Conservation (phyloP, 495 filamentous ascomycete genomes). For the Aspergillus nanangensis region DNA sequence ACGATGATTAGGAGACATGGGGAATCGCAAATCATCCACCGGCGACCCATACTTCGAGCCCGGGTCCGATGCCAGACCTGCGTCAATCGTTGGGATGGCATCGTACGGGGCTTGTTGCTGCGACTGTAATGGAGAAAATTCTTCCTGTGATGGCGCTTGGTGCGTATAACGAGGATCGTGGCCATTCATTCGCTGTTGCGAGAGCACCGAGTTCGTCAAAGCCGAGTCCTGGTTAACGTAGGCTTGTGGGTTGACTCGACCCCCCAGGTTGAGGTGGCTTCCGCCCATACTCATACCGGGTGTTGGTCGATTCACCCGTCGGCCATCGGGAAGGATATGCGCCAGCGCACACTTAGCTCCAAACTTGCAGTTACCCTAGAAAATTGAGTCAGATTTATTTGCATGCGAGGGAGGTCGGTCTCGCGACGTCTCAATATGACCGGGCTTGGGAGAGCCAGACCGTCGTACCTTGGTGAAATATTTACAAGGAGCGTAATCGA, state of each 20-base stretch:
- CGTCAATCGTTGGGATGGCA: constrained; percentile 71
- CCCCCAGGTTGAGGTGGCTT: constrained; percentile 62
- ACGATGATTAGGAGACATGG: constrained; percentile 64
- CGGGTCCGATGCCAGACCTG: constrained; percentile 68
- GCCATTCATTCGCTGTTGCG: constrained; percentile 58
- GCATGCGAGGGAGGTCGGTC: neutral
- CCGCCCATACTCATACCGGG: constrained; percentile 37
- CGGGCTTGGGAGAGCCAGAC: neutral
- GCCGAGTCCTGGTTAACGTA: constrained; percentile 67
- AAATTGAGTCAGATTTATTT: constrained; percentile 1
- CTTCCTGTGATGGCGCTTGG: constrained; percentile 35
- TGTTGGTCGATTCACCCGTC: constrained; percentile 70
- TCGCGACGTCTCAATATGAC: neutral
- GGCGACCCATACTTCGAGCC: constrained; percentile 88
- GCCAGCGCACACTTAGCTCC: constrained; percentile 94
- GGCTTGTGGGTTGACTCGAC: constrained; percentile 64
- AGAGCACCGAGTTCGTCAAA: constrained; percentile 76
- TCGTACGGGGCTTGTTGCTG: constrained; percentile 43
- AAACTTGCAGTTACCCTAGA: constrained; percentile 97
- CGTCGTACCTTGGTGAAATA: constrained; percentile 89
- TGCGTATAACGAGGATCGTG: constrained; percentile 39
- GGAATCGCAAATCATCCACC: constrained; percentile 63
- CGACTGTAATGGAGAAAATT: constrained; percentile 41
- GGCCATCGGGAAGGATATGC: constrained; percentile 90
- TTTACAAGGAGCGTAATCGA: constrained; percentile 87